Conservation (phyloP, 306 rosid species). For the Ziziphus jujuba region DNA sequence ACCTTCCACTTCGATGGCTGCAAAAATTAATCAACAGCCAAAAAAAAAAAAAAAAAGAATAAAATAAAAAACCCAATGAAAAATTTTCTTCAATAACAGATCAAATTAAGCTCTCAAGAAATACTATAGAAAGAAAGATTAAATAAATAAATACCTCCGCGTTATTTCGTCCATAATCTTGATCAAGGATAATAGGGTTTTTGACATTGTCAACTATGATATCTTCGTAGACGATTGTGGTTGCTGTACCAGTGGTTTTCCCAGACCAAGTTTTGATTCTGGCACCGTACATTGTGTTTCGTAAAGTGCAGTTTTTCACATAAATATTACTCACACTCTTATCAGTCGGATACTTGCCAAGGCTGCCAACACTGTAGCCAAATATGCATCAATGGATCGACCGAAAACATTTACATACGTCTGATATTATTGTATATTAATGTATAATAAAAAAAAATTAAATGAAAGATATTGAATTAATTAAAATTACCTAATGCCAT, state of each 20-base stretch:
- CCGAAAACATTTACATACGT: no score
- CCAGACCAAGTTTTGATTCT: slow-evolving; percentile 66
- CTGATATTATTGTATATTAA: neutral
- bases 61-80: no score
- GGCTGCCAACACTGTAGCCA: slow-evolving; percentile 51
- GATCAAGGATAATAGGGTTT: slow-evolving; percentile 64
- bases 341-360: slow-evolving; percentile 58
- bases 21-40: neutral
- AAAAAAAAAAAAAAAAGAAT: neutral
- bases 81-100: neutral
- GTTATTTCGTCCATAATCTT: slow-evolving; percentile 40
- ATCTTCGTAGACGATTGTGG: slow-evolving; percentile 41
- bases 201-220: slow-evolving; percentile 45
- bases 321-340: slow-evolving; percentile 29
- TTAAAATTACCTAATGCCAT: slow-evolving; percentile 49
- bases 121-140: neutral
- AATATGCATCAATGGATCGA: neutral
- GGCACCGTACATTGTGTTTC: slow-evolving; percentile 63
- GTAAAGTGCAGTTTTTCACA: slow-evolving; percentile 53
- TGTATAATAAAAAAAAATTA: neutral
- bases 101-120: no score
- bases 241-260: slow-evolving; percentile 28
- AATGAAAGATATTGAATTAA: neutral
- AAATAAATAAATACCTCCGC: neutral
- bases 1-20: slow-evolving; percentile 56